phyloP scores from a whole-genome alignment of 768 basidiomycete species.

The Boletus bicolor region DNA sequence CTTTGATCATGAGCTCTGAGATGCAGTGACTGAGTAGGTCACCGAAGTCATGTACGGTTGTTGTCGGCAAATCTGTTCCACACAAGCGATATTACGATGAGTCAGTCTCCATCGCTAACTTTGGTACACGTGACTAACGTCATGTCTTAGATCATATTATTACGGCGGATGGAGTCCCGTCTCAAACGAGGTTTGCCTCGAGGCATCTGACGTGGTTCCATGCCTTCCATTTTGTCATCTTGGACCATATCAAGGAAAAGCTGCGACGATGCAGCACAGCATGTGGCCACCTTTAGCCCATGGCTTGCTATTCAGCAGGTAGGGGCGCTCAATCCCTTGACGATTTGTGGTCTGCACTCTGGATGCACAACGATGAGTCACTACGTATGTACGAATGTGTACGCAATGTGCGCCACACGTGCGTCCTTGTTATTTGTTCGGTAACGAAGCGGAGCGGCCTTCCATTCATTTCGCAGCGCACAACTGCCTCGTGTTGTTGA shows the following conservation, averaged over 20 bases:
- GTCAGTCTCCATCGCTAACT: constrained; percentile 5
- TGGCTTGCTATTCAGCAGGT: neutral
- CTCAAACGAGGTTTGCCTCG: constrained; percentile 28
- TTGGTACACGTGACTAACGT: constrained; percentile 12
- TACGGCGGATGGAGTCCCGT: constrained; percentile 7
- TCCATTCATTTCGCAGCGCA: constrained; percentile 24
- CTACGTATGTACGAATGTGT: constrained; percentile 1
- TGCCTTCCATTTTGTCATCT: constrained; percentile 15
- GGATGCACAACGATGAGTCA: constrained; percentile 1
- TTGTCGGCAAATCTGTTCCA: neutral
- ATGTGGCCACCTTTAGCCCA: neutral
- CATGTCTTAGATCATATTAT: constrained; percentile 4
- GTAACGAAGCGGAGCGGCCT: constrained; percentile 20
- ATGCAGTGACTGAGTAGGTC: neutral
- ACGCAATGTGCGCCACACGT: constrained; percentile 8
- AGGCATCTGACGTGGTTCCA: constrained; percentile 25
- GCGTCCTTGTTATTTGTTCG: constrained; percentile 1
- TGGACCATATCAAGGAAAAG: neutral
- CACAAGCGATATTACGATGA: neutral
- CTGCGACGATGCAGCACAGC: constrained; percentile 9
- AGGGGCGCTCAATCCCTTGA: neutral
- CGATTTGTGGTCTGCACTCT: neutral
- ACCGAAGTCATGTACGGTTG: neutral
- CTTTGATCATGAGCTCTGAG: too few species aligned
- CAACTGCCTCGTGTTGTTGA: constrained; percentile 29